Conservation (phyloP, 495 filamentous ascomycete genomes). For the Penicillium salamii region DNA sequence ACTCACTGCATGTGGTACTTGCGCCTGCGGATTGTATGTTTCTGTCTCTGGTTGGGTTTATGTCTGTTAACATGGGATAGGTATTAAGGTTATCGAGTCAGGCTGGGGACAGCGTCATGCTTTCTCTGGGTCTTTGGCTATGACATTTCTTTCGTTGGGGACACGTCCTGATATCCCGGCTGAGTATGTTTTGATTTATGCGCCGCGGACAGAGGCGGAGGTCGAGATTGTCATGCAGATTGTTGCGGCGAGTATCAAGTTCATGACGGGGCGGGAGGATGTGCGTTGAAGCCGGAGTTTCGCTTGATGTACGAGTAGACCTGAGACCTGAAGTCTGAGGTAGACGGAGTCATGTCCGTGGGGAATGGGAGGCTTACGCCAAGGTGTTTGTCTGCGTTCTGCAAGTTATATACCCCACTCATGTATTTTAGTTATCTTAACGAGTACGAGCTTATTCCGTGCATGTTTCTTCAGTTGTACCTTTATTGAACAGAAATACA, state of each 20-base stretch:
- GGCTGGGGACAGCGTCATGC: slow-evolving; percentile 93
- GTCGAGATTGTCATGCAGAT: slow-evolving; percentile 66
- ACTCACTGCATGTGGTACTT: slow-evolving; percentile 71
- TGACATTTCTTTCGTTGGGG: slow-evolving; percentile 46
- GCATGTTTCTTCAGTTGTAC: too few species aligned
- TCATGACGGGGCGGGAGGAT: slow-evolving; percentile 33
- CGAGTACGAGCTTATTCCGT: too few species aligned
- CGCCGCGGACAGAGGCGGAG: slow-evolving; percentile 68
- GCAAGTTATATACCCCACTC: slow-evolving; percentile 2
- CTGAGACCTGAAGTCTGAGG: neutral
- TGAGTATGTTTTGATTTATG: slow-evolving; percentile 81
- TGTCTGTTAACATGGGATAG: slow-evolving; percentile 29
- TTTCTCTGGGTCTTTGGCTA: slow-evolving; percentile 54
- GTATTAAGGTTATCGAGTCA: slow-evolving; percentile 67
- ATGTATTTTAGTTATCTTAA: neutral
- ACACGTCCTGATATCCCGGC: slow-evolving; percentile 37
- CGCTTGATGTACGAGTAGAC: neutral
- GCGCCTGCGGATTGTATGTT: slow-evolving; percentile 65
- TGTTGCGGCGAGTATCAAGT: slow-evolving; percentile 57
- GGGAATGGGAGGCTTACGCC: neutral
- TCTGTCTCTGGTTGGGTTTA: too few species aligned
- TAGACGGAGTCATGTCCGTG: neutral
- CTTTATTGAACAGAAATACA: too few species aligned
- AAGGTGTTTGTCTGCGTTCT: neutral
- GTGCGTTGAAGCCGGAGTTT: slow-evolving; percentile 9